These are phyloP conservation scores for Colletotrichum gigasporum DNA, from an alignment of 2,329 filamentous ascomycete genomes.

Conservation along the genomic window DNA sequence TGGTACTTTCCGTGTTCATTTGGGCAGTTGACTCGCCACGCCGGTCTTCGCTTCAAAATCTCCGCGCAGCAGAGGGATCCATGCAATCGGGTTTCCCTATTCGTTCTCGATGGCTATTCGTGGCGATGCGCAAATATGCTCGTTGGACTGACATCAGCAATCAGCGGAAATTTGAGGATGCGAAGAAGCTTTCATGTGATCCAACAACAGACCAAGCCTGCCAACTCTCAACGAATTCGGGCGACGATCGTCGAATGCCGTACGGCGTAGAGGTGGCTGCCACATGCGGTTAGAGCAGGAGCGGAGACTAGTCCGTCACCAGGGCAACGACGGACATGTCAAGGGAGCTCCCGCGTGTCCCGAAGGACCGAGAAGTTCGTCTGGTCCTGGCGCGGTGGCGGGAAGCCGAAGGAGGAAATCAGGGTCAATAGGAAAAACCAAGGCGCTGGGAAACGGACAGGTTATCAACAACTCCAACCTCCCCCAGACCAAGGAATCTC, in stretches of 20 bases:
- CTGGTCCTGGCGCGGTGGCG: constrained; percentile 9
- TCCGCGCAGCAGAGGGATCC: background rate
- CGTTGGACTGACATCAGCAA: background rate
- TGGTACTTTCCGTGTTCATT: too few species aligned
- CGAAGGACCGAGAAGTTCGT: constrained; percentile 17
- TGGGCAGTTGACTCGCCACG: too few species aligned
- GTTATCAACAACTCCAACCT: constrained; percentile 27
- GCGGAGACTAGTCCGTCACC: constrained; percentile 9
- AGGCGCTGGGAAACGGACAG: constrained; percentile 6
- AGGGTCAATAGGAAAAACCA: background rate
- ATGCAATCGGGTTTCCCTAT: background rate
- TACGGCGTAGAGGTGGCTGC: constrained; percentile 13
- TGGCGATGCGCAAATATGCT: background rate
- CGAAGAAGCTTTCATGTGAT: constrained; percentile 17
- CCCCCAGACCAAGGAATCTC: background rate
- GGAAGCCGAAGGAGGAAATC: background rate
- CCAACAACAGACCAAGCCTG: background rate
- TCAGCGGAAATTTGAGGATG: background rate
- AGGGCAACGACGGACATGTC: constrained; percentile 4
- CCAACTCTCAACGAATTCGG: background rate
- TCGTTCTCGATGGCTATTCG: background rate
- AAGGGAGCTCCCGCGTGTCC: constrained; percentile 23
- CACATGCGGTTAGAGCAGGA: constrained; percentile 8
- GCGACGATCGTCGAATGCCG: constrained; percentile 15
- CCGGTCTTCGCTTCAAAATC: too few species aligned